phyloP scores from a whole-genome alignment of 1,284 basidiomycete genomes.

The Ceraceosorus bombacis region DNA sequence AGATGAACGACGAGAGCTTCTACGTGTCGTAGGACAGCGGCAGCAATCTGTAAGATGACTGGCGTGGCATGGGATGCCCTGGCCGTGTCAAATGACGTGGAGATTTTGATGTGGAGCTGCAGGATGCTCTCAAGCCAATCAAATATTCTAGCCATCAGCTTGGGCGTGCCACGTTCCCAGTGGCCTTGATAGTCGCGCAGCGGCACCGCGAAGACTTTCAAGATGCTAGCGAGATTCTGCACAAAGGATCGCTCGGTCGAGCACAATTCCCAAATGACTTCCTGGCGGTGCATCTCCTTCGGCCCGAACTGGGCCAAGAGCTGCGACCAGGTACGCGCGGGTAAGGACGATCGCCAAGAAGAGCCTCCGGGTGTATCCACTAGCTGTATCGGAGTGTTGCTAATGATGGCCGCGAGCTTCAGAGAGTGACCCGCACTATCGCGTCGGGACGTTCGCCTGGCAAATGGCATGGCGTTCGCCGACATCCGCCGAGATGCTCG shows the following conservation, averaged over 20 bases:
- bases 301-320: conserved; percentile 9
- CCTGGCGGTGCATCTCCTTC: conserved; percentile 18
- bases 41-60: conserved; percentile 55
- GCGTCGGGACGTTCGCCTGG: too few species aligned
- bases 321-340: conserved; percentile 1
- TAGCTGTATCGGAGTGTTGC: conserved; percentile 4
- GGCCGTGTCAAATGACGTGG: conserved; percentile 5
- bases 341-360: conserved; percentile 13
- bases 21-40: conserved; percentile 59
- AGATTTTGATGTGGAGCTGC: conserved; percentile 12
- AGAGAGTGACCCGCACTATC: too few species aligned
- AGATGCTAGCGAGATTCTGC: conserved; percentile 6
- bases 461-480: too few species aligned
- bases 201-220: conserved; percentile 10
- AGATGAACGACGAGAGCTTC: conserved; percentile 69
- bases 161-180: conserved; percentile 10
- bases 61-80: conserved; percentile 34
- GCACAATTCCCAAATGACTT: conserved; percentile 16
- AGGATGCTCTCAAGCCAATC: conserved; percentile 18
- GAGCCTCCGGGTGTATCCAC: conserved; percentile 12
- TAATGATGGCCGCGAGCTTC: not conserved
- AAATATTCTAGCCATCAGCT: conserved; percentile 11
- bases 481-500: too few species aligned
- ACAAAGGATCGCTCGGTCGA: conserved; percentile 14
- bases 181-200: conserved; percentile 6